phyloP scores from a whole-genome alignment of 2,329 filamentous ascomycete genomes.

The Pseudogymnoascus sp. region DNA sequence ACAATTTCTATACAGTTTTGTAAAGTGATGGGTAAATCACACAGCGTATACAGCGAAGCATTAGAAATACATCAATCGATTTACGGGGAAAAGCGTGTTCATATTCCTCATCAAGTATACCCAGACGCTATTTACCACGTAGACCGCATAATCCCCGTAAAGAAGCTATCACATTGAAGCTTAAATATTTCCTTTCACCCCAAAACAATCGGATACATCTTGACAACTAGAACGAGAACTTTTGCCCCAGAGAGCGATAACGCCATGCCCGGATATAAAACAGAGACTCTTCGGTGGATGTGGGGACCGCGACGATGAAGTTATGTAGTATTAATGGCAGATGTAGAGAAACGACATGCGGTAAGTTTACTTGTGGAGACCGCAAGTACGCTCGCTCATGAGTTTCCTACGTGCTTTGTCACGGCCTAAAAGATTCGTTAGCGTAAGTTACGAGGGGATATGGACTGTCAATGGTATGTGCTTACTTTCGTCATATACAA shows the following conservation, averaged over 20 bases:
- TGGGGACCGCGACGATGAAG: conserved; percentile 2
- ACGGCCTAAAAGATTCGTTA: conserved; percentile 46
- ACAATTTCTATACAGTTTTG: neutral
- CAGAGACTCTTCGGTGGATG: conserved; percentile 6
- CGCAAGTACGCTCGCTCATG: conserved; percentile 55
- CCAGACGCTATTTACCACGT: conserved; percentile 5
- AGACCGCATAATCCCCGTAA: conserved; percentile 4
- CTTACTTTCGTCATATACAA: conserved; percentile 75
- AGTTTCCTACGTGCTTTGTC: conserved; percentile 58
- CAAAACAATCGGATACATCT: conserved; percentile 1
- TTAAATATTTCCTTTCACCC: conserved; percentile 7
- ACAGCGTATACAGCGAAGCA: conserved; percentile 1
- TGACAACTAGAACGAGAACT: conserved; percentile 8
- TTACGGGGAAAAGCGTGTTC: neutral
- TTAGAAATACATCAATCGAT: neutral
- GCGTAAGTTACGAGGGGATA: conserved; percentile 19
- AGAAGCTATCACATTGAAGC: neutral
- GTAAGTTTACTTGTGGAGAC: conserved; percentile 35
- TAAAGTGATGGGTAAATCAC: neutral
- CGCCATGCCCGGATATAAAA: conserved; percentile 7
- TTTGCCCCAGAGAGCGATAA: conserved; percentile 8
- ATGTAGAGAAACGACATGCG: neutral
- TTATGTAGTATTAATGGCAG: conserved; percentile 9
- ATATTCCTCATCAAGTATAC: neutral
- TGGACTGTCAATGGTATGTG: conserved; percentile 14